Conservation (phyloP, 2,329 filamentous ascomycete species). For the Dryadomyces quercus-mongolicae region DNA sequence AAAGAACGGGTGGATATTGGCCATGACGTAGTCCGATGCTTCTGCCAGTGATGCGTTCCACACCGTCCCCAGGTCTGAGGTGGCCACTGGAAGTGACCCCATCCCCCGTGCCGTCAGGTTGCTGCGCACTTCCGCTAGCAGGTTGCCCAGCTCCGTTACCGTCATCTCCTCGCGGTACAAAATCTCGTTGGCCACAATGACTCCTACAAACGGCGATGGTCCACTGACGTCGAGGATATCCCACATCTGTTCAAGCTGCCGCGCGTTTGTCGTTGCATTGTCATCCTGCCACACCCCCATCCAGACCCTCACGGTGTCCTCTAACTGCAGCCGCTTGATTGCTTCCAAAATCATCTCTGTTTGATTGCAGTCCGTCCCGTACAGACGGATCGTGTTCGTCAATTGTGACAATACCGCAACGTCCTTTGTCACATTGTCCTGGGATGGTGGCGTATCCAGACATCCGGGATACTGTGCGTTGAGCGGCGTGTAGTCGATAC, state of each 20-base stretch:
- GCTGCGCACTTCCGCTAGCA: constrained; percentile 56
- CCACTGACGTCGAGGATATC: constrained; percentile 61
- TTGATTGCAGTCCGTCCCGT: constrained; percentile 96
- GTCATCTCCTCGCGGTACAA: constrained; percentile 68
- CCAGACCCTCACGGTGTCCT: constrained; percentile 73
- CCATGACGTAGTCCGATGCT: constrained; percentile 80
- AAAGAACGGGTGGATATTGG: constrained; percentile 95
- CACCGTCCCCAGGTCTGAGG: constrained; percentile 78
- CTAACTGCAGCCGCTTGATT: constrained; percentile 60
- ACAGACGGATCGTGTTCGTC: constrained; percentile 77
- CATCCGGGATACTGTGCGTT: constrained; percentile 86
- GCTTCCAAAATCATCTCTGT: constrained; percentile 86
- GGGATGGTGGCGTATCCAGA: constrained; percentile 61
- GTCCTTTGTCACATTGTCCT: constrained; percentile 91
- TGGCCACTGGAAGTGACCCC: constrained; percentile 60
- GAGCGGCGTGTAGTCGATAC: constrained; percentile 89
- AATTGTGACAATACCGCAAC: constrained; percentile 82
- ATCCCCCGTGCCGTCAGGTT: constrained; percentile 59
- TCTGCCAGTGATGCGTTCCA: constrained; percentile 62
- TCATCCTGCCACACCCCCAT: constrained; percentile 85
- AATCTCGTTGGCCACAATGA: constrained; percentile 75
- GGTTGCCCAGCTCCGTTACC: constrained; percentile 43
- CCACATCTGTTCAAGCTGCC: constrained; percentile 79
- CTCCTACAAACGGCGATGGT: constrained; percentile 58
- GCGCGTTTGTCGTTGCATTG: constrained; percentile 70